Percentiles rank a stretch among this genome's conserved stretches.
Evolutionary conservation across 495 filamentous ascomycete genomes (phyloP).

Genomic region (Rhypophila decipiens): DNA sequence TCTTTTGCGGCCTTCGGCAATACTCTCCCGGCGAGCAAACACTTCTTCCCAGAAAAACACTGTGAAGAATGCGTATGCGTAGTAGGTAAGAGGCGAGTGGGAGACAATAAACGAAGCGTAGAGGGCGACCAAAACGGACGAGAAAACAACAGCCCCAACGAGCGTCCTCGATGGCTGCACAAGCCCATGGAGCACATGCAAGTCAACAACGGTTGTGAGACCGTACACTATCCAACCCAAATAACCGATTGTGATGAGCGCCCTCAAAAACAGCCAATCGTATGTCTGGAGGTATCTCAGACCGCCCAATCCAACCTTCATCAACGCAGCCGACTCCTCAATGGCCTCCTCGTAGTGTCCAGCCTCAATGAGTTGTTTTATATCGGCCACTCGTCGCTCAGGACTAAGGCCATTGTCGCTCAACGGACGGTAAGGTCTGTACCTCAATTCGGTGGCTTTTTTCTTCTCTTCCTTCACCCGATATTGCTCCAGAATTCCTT

Average conservation of each 20-base stretch:
- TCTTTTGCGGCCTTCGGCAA: conserved; percentile 59
- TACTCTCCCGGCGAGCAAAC: conserved; percentile 65
- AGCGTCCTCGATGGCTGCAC: conserved; percentile 59
- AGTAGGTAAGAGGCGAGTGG: conserved; percentile 76
- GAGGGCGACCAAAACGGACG: conserved; percentile 64
- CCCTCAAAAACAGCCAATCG: conserved; percentile 95
- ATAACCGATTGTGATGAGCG: conserved; percentile 90
- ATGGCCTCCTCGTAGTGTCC: conserved; percentile 70
- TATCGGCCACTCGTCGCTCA: conserved; percentile 59
- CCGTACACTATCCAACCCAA: conserved; percentile 96
- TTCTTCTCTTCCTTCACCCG: conserved; percentile 89
- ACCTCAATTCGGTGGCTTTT: conserved; percentile 64
- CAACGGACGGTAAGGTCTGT: conserved; percentile 59
- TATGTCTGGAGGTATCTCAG: conserved; percentile 89
- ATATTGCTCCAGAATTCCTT: conserved; percentile 94
- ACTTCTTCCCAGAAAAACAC: conserved; percentile 97
- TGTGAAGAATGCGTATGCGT: conserved; percentile 87
- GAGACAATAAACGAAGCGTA: conserved; percentile 77
- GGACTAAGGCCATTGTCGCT: conserved; percentile 57
- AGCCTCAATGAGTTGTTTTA: conserved; percentile 59
- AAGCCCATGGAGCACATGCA: conserved; percentile 75
- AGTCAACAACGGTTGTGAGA: conserved; percentile 81
- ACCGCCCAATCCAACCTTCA: conserved; percentile 72
- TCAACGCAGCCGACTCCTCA: conserved; percentile 62
- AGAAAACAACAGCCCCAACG: conserved; percentile 59